phyloP scores from a whole-genome alignment of 768 basidiomycete species.

The Xerocomus brunneocitrinus region DNA sequence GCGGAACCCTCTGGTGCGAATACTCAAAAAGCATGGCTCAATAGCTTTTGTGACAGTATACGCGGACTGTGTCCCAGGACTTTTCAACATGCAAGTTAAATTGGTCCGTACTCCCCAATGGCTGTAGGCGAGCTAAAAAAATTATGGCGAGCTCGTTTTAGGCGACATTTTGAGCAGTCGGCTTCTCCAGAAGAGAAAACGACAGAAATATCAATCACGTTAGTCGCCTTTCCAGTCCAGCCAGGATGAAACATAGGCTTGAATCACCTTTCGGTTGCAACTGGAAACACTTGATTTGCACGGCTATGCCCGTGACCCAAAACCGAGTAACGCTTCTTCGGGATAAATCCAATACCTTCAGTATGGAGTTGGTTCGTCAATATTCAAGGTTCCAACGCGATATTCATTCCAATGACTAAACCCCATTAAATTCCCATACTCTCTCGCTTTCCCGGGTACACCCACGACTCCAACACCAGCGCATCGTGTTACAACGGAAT shows the following conservation, averaged over 20 bases:
- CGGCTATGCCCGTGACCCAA: neutral
- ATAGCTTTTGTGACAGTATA: neutral
- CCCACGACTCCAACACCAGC: neutral
- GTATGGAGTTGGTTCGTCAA: neutral
- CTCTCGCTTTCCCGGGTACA: neutral
- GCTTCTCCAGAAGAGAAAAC: neutral
- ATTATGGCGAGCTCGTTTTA: neutral
- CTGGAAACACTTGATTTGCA: neutral
- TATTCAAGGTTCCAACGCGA: neutral
- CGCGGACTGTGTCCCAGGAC: neutral
- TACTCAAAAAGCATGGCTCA: too few relatives aligned
- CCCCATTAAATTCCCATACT: neutral
- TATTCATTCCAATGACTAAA: neutral
- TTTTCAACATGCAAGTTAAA: neutral
- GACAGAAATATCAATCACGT: neutral
- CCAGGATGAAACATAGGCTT: neutral
- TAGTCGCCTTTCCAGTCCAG: neutral
- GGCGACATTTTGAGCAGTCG: neutral
- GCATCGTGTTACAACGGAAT: neutral
- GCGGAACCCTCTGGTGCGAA: too few relatives aligned
- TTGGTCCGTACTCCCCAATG: neutral
- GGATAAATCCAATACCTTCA: neutral
- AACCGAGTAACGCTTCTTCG: neutral
- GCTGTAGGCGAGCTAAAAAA: neutral
- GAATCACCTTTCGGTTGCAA: neutral